phyloP scores from a whole-genome alignment of 306 rosid species.

The Prunus dulcis region DNA sequence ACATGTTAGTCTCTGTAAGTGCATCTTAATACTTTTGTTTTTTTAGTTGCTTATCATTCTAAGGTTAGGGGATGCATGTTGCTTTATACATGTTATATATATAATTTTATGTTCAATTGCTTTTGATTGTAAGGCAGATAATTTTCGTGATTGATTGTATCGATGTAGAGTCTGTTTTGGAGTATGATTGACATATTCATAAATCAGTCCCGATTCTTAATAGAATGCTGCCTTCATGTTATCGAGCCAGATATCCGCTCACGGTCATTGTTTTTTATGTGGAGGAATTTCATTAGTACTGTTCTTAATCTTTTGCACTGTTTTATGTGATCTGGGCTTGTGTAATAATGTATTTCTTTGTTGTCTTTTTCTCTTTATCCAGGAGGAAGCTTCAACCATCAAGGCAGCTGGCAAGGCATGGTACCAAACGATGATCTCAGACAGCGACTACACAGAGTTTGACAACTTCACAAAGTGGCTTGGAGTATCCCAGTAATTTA shows the following conservation, averaged over 20 bases:
- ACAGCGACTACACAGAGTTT: constrained; percentile 42
- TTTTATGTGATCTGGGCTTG: background rate
- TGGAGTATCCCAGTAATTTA: constrained; percentile 29
- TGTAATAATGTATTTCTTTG: background rate
- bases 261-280: no score
- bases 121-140: background rate
- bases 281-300: no score
- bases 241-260: no score
- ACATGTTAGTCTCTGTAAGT: no score
- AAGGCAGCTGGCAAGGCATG: constrained; percentile 41
- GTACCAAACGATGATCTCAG: constrained; percentile 41
- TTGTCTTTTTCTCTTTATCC: background rate
- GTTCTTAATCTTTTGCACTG: no score
- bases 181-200: background rate
- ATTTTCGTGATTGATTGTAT: background rate
- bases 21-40: background rate
- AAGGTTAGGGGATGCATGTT: background rate
- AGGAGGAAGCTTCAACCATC: constrained; percentile 34
- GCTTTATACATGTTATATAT: background rate
- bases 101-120: background rate
- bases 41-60: background rate
- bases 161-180: no score
- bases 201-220: no score
- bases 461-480: constrained; percentile 43
- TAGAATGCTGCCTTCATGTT: background rate